Percentiles rank a stretch among this genome's conserved stretches.
Evolutionary conservation across 345 rosid species (phyloP).

Genomic region (Geranium rotundifolium): DNA sequence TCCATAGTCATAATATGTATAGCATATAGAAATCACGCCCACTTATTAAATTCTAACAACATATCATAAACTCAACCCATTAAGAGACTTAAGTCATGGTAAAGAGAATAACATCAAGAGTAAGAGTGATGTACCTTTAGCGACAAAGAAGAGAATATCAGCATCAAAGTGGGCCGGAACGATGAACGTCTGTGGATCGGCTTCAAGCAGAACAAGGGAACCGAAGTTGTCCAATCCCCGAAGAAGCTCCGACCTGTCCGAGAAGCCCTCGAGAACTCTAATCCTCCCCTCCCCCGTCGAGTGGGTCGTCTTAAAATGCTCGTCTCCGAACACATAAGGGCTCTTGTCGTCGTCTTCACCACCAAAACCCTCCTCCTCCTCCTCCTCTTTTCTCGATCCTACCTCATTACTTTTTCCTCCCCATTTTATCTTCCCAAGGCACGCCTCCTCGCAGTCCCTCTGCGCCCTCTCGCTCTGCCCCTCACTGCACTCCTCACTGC

Average conservation of each 20-base stretch:
- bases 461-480: conserved; percentile 9
- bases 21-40: too few relatives aligned
- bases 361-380: conserved; percentile 2
- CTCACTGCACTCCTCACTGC: background rate
- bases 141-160: conserved; percentile 22
- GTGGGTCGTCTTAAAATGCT: conserved; percentile 12
- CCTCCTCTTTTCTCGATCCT: conserved; percentile 4
- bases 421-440: conserved; percentile 5
- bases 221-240: conserved; percentile 30
- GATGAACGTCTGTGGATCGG: conserved; percentile 24
- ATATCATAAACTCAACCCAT: too few relatives aligned
- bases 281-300: conserved; percentile 26
- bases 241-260: conserved; percentile 29
- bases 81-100: too few relatives aligned
- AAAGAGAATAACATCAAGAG: too few relatives aligned
- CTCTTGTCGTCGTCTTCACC: conserved; percentile 7
- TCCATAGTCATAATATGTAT: background rate
- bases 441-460: conserved; percentile 21
- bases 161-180: conserved; percentile 36
- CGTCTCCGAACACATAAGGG: conserved; percentile 29
- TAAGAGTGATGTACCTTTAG: conserved; percentile 15
- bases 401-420: conserved; percentile 4
- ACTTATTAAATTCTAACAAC: too few relatives aligned
- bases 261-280: conserved; percentile 22
- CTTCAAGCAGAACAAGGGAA: conserved; percentile 16